A percentile compares a stretch with the other conserved stretches of the same genome.
These are phyloP conservation scores for Penicillium canariense DNA, from an alignment of 495 filamentous ascomycete species.

Conservation along the genomic window DNA sequence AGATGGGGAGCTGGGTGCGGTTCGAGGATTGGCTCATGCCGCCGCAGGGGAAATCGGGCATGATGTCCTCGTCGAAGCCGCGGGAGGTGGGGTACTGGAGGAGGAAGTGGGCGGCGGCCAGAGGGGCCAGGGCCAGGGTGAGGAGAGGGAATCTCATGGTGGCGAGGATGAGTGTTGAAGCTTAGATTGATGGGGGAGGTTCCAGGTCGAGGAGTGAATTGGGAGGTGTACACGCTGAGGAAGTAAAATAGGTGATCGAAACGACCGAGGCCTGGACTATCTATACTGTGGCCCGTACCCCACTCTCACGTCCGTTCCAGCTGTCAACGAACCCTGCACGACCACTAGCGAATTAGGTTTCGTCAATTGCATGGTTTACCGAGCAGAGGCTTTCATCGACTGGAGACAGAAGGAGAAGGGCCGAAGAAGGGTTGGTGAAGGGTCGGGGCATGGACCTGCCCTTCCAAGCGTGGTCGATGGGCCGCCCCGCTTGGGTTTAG, in stretches of 20 bases:
- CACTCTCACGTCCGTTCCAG: background rate
- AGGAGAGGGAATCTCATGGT: conserved; percentile 30
- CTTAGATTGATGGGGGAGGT: background rate
- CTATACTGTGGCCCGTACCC: background rate
- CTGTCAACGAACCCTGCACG: background rate
- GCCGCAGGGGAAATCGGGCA: conserved; percentile 57
- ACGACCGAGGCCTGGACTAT: too few relatives aligned
- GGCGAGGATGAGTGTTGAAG: background rate
- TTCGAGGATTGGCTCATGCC: conserved; percentile 45
- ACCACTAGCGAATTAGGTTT: background rate
- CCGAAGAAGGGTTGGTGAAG: too few relatives aligned
- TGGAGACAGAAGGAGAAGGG: too few relatives aligned
- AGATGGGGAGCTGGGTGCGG: conserved; percentile 51
- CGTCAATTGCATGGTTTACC: background rate
- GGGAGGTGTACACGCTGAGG: background rate
- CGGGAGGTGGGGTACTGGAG: conserved; percentile 55
- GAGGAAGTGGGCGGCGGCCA: conserved; percentile 58
- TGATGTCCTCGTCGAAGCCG: conserved; percentile 51
- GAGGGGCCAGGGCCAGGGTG: conserved; percentile 32
- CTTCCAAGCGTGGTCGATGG: background rate
- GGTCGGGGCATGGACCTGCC: background rate
- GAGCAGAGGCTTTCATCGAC: too few relatives aligned
- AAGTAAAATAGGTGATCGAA: background rate
- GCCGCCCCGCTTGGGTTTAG: background rate
- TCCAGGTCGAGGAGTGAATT: background rate